Evolutionary conservation across 768 basidiomycete species (phyloP).

Genomic region (Pleurotus eryngii): DNA sequence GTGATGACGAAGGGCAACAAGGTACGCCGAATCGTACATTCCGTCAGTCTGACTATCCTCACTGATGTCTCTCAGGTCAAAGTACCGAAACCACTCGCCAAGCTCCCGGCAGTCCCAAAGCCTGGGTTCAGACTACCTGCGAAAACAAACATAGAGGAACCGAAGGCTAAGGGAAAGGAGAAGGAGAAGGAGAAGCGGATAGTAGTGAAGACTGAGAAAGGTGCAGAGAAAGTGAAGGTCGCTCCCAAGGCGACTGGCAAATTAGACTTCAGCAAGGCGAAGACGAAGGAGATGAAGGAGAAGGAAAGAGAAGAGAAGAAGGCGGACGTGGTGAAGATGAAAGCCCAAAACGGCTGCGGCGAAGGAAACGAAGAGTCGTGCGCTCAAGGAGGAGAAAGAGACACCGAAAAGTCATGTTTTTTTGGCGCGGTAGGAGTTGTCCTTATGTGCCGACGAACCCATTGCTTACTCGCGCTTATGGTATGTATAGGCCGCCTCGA

Average conservation of each 20-base stretch:
- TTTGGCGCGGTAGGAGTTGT: neutral
- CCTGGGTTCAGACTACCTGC: neutral
- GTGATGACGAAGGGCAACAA: slow-evolving; percentile 43
- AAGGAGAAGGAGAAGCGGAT: slow-evolving; percentile 18
- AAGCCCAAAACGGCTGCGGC: slow-evolving; percentile 1
- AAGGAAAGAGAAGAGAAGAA: slow-evolving; percentile 18
- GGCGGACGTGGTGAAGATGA: slow-evolving; percentile 18
- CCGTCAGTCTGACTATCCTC: neutral
- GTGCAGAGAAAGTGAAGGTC: slow-evolving; percentile 17
- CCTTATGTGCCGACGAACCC: too few relatives aligned
- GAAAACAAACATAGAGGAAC: slow-evolving; percentile 16
- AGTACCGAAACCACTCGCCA: slow-evolving; percentile 19
- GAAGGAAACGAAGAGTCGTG: neutral
- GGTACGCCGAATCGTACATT: slow-evolving; percentile 25
- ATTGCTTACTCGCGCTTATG: too few relatives aligned
- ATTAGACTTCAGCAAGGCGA: slow-evolving; percentile 62
- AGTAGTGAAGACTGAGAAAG: slow-evolving; percentile 18
- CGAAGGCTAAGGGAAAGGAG: slow-evolving; percentile 15
- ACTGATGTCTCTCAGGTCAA: neutral
- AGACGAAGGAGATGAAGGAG: slow-evolving; percentile 37
- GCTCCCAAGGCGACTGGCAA: slow-evolving; percentile 42
- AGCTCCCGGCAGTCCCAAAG: slow-evolving; percentile 16
- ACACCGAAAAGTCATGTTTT: slow-evolving; percentile 7
- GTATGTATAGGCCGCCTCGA: neutral
- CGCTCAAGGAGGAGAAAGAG: slow-evolving; percentile 10